phyloP scores from a whole-genome alignment of 2,329 filamentous ascomycete species.

The Atkinsonella texensis region DNA sequence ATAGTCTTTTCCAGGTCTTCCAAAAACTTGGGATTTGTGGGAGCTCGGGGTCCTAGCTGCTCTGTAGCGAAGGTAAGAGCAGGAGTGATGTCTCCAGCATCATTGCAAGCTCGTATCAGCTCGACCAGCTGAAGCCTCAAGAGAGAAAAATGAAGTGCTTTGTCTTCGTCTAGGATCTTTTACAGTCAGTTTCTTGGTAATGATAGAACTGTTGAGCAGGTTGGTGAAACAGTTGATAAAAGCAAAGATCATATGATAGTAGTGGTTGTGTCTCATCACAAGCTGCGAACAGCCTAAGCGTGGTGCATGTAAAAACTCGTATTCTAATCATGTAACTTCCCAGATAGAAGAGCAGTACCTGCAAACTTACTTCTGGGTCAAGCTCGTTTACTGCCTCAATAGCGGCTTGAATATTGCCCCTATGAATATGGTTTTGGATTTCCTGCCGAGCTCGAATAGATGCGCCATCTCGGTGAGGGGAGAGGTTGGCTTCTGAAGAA shows the following conservation, averaged over 20 bases:
- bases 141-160: slow-evolving; percentile 76
- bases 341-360: background rate
- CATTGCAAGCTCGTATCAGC: slow-evolving; percentile 68
- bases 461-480: slow-evolving; percentile 56
- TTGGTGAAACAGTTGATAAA: slow-evolving; percentile 3
- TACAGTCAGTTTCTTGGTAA: slow-evolving; percentile 5
- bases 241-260: slow-evolving; percentile 27
- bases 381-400: slow-evolving; percentile 82
- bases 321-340: slow-evolving; percentile 68
- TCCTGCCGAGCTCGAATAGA: slow-evolving; percentile 68
- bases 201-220: background rate
- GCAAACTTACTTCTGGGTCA: slow-evolving; percentile 68
- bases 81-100: slow-evolving; percentile 58
- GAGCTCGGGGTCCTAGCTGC: slow-evolving; percentile 76
- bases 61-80: slow-evolving; percentile 80
- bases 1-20: slow-evolving; percentile 86
- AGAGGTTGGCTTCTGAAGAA: slow-evolving; percentile 82
- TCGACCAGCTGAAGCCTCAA: slow-evolving; percentile 88
- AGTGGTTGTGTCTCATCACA: slow-evolving; percentile 81
- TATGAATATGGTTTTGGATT: slow-evolving; percentile 76
- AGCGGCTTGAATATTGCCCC: slow-evolving; percentile 72
- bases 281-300: slow-evolving; percentile 76
- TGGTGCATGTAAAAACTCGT: slow-evolving; percentile 95
- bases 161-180: slow-evolving; percentile 78
- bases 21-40: slow-evolving; percentile 69